Percentiles rank a stretch among this genome's conserved stretches.
phyloP scores from a whole-genome alignment of 441 rosid genomes.

The Pelargonium myrrhifolium region DNA sequence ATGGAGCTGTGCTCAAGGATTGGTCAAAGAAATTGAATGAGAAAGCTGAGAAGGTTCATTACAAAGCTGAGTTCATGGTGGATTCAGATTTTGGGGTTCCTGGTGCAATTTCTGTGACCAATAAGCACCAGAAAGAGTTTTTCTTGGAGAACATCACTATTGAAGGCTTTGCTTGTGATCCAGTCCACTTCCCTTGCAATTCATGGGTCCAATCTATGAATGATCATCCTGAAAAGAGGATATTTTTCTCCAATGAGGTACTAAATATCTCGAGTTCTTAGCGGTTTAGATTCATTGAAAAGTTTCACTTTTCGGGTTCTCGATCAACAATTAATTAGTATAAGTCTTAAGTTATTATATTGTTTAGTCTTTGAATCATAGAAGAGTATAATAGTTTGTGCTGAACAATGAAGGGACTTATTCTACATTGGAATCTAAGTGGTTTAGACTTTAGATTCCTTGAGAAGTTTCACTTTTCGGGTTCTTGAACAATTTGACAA shows the following conservation, averaged over 20 bases:
- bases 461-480: no score
- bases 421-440: no score
- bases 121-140: constrained; percentile 82
- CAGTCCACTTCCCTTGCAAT: constrained; percentile 83
- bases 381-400: no score
- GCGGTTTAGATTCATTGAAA: neutral
- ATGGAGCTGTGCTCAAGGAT: constrained; percentile 52
- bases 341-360: no score
- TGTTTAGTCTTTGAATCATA: no score
- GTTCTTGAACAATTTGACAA: no score
- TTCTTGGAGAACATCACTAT: constrained; percentile 72
- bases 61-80: constrained; percentile 70
- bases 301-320: neutral
- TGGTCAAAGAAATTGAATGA: constrained; percentile 73
- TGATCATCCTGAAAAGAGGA: constrained; percentile 52
- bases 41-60: constrained; percentile 70
- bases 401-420: no score
- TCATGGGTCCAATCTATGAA: constrained; percentile 84
- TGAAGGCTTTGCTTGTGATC: constrained; percentile 79
- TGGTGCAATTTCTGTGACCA: constrained; percentile 73
- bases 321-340: neutral
- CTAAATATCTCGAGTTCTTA: neutral
- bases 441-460: no score
- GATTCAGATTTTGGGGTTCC: constrained; percentile 67
- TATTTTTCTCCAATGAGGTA: constrained; percentile 86